Base-by-base conservation (phyloP, 371 early-diverging fungal genomes). In the Cokeromyces recurvatus region DNA sequence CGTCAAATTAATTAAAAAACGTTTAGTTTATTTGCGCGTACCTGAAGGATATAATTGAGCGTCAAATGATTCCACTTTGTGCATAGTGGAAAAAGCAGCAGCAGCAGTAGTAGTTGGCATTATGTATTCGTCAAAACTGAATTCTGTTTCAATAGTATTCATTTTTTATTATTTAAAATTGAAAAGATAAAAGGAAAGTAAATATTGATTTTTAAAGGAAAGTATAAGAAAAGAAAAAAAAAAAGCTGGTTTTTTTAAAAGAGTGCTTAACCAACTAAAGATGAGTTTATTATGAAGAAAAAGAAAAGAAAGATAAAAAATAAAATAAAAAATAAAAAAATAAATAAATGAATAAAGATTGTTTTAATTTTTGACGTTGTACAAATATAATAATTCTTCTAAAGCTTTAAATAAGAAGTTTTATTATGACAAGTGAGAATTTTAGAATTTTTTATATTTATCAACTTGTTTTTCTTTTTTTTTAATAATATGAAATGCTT, bases 121-220 rank as follows among this genome's bases (percentile, higher is more conserved):
- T 56, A 71, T 71, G 61, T 71, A 71, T 48, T 71, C 71, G 42
- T 71, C 71, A 64, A 71, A 71, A 44, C 64, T 62, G 50, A 64
- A 66, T 55, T 66, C 64, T 46, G 60, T 48, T 59, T 69, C 65
- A 47, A 62, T 59, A 32, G 31, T 47, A 46, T 42, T 43, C 42
- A 46, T 54, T 15, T 41, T 57, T 27, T n/a, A n/a, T n/a, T n/a
- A n/a, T n/a, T n/a, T n/a, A n/a, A n/a, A n/a, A n/a, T n/a, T n/a
- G n/a, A n/a, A 23, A 22, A 32, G 39, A 24, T 16, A 37, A 36
- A 42, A 49, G 48, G 56, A 50, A 48, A 41, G 44, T 43, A 40
- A 23, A 40, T n/a, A n/a, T n/a, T n/a, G n/a, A n/a, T n/a, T 45
- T 36, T 19, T 47, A 23, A 55, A 55, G 55, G 55, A 55, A 55